These are phyloP conservation scores for Aspergillus eucalypticola DNA, from an alignment of 2,329 filamentous ascomycete genomes.

Conservation along the genomic window DNA sequence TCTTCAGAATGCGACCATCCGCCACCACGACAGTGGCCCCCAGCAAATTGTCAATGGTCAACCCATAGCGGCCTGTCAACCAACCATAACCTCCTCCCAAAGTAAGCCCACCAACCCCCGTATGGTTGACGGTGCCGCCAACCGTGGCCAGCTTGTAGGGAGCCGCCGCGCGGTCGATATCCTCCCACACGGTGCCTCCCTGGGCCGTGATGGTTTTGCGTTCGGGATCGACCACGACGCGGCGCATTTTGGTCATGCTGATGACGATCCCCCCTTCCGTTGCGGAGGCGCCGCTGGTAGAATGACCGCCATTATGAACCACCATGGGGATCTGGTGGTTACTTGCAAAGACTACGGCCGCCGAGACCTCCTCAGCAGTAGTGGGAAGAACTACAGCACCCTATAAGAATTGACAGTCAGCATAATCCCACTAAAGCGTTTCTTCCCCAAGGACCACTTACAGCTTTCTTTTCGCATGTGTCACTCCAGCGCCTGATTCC, in stretches of 20 bases:
- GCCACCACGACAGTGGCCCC: slow-evolving; percentile 40
- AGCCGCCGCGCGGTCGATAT: slow-evolving; percentile 55
- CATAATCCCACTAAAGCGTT: not conserved
- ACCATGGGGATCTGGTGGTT: not conserved
- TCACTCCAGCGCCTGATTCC: not conserved
- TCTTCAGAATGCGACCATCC: slow-evolving; percentile 35
- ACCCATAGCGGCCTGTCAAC: slow-evolving; percentile 55
- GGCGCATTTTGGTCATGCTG: not conserved
- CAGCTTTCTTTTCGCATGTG: not conserved
- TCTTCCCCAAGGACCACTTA: not conserved
- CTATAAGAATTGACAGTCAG: not conserved
- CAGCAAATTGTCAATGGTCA: slow-evolving; percentile 53
- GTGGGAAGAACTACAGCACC: not conserved
- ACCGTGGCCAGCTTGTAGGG: slow-evolving; percentile 58
- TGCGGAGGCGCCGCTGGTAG: not conserved
- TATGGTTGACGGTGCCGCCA: slow-evolving; percentile 62
- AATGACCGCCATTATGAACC: not conserved
- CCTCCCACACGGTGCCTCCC: slow-evolving; percentile 20
- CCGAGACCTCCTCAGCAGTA: not conserved
- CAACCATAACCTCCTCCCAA: slow-evolving; percentile 61
- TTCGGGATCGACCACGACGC: not conserved
- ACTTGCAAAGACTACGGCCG: not conserved
- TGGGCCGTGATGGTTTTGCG: not conserved
- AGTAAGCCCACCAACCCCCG: slow-evolving; percentile 60
- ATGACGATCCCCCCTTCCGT: slow-evolving; percentile 5